These are phyloP conservation scores for Rostrohypoxylon terebratum DNA, from an alignment of 495 filamentous ascomycete species.

Conservation along the genomic window DNA sequence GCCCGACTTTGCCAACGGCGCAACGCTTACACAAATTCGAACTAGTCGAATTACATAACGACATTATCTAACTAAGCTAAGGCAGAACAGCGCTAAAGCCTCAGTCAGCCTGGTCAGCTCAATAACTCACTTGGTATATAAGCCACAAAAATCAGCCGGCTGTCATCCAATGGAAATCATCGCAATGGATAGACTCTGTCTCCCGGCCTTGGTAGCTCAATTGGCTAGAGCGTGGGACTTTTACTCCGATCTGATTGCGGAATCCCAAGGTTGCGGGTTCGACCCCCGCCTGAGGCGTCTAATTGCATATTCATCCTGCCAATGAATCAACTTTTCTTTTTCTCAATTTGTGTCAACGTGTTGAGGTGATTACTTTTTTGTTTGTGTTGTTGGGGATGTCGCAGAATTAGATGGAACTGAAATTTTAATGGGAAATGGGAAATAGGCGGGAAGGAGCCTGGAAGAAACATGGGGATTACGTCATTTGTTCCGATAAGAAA, in stretches of 20 bases:
- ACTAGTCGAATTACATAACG: background rate
- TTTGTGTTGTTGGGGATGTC: background rate
- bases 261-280: conserved; percentile 54
- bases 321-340: background rate
- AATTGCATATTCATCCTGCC: background rate
- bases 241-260: conserved; percentile 21
- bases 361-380: background rate
- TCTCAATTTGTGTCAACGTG: background rate
- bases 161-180: conserved; percentile 23
- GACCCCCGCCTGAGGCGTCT: conserved; percentile 51
- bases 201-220: conserved; percentile 50
- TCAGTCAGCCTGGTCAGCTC: too few species aligned
- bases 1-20: background rate
- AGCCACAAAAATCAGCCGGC: background rate
- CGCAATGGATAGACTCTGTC: background rate
- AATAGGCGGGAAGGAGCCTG: background rate
- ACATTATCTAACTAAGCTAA: background rate
- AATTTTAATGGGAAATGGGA: background rate
- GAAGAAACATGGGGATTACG: background rate
- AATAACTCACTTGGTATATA: background rate
- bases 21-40: background rate
- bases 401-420: background rate
- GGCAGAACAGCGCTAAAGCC: background rate
- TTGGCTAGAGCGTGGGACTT: conserved; percentile 55
- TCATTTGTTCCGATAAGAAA: background rate